A percentile compares a stretch with the other conserved stretches of the same genome.
Conservation (phyloP, 345 rosid genomes). For the Zanthoxylum bungeanum region DNA sequence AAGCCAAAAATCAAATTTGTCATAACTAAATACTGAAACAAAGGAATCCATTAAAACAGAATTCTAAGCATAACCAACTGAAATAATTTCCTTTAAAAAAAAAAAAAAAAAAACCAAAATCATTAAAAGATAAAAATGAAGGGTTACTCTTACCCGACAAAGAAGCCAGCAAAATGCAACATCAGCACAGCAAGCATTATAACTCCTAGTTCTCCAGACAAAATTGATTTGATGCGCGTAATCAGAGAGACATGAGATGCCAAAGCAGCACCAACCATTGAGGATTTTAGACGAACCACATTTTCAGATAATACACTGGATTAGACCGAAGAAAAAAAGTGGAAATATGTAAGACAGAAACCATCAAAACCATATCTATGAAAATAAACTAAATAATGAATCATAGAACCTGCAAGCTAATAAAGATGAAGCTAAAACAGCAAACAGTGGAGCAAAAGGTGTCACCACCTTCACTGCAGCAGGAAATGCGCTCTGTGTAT, state of each 20-base stretch:
- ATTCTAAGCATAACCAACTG: neutral
- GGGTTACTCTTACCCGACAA: conserved; percentile 46
- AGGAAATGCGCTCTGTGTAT: conserved; percentile 49
- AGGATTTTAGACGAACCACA: conserved; percentile 48
- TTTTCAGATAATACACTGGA: conserved; percentile 61
- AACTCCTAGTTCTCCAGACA: conserved; percentile 49
- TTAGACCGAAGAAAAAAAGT: neutral
- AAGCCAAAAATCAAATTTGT: neutral
- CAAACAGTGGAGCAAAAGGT: conserved; percentile 59
- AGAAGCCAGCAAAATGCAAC: conserved; percentile 58
- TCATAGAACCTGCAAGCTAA: conserved; percentile 65
- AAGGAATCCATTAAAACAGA: neutral
- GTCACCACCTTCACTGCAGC: conserved; percentile 38
- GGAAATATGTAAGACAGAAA: neutral
- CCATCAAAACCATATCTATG: neutral
- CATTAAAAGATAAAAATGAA: neutral
- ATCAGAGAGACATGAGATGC: conserved; percentile 33
- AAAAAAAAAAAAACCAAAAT: too few species aligned
- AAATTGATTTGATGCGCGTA: conserved; percentile 26
- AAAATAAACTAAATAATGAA: neutral
- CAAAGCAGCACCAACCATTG: conserved; percentile 32
- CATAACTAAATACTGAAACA: neutral
- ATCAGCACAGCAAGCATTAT: conserved; percentile 45
- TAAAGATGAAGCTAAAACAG: conserved; percentile 52
- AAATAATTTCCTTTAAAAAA: too few species aligned